Base-by-base conservation (phyloP, 164 flowering plant species). In the Vitis riparia region DNA sequence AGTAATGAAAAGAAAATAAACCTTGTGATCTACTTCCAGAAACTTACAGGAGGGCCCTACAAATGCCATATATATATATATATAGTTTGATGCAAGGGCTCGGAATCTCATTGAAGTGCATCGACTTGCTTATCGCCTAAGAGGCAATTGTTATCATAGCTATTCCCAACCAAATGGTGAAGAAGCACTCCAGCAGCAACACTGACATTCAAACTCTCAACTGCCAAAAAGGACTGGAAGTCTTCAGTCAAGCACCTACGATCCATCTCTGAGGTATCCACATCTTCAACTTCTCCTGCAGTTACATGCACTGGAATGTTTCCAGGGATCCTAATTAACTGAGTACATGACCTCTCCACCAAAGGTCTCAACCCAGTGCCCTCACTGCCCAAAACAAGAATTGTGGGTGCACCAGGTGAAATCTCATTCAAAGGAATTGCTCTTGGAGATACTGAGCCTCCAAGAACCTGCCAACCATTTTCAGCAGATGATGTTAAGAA, bases 201-300 rank as follows among this genome's bases (percentile, higher is more conserved):
- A 72, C 99, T 96, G 58, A 96, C 99, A 80, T 96, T 93, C 82
- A 96, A 89, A 85, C 99, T 96, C 83, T 93, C 99, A 51, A 96
- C 98, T 48, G 97, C 97, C 81, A 93, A n/a, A 73, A 91, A 93
- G 16, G 97, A 91, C 50, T 52, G 83, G 69, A 87, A 89, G 55
- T 89, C 93, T 65, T 79, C 79, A 51, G 76, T 79, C 1, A 74
- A 77, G 62, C 66, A 55, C 32, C 63, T 75, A 49, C 15, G 68
- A 63, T 75, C 78, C 23, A 55, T 70, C 30, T 73, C 80, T 11
- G 15, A 77, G 53, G 72, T 23, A 59, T 81, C 85, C 30, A 50
- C 74, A 55, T 81, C 86, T 58, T 88, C 88, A 63, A n/a, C 67
- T 30, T 13, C 74, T 51, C 68, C 83, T 0, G 79, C 70, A 56